A percentile compares a stretch with the other conserved stretches of the same genome.
phyloP scores from a whole-genome alignment of 176 grass and related monocot species.

The Eragrostis nindensis region DNA sequence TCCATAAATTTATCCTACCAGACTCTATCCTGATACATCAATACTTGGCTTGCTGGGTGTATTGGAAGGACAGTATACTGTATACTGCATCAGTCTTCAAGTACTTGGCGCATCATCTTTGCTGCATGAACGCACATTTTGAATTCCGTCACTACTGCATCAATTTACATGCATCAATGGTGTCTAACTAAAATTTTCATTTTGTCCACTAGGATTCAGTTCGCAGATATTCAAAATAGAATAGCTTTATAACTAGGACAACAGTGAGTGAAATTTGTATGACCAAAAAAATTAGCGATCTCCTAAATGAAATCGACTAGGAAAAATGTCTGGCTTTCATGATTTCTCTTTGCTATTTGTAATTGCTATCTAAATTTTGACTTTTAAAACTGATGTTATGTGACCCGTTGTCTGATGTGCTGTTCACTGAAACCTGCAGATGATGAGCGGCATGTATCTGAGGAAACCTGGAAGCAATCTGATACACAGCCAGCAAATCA shows the following conservation, averaged over 20 bases:
- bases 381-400: slow-evolving; percentile 1
- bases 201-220: neutral
- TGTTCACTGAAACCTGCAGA: slow-evolving; percentile 56
- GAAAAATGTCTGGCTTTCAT: neutral
- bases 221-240: neutral
- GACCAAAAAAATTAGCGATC: neutral
- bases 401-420: slow-evolving; percentile 3
- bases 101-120: neutral
- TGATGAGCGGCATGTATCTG: slow-evolving; percentile 42
- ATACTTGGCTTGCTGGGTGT: slow-evolving; percentile 10
- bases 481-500: slow-evolving; percentile 36
- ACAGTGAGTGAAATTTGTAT: neutral
- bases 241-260: neutral
- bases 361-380: neutral
- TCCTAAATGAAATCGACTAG: neutral
- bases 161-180: neutral
- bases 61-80: neutral
- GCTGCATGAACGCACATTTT: neutral
- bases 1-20: neutral
- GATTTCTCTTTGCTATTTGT: neutral
- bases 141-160: slow-evolving; percentile 4
- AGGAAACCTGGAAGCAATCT: slow-evolving; percentile 36
- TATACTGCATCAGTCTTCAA: neutral
- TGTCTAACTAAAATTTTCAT: neutral
- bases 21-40: slow-evolving; percentile 14